These are phyloP conservation scores for Aspergillus sp. DNA, from an alignment of 2,329 filamentous ascomycete species.

Conservation along the genomic window DNA sequence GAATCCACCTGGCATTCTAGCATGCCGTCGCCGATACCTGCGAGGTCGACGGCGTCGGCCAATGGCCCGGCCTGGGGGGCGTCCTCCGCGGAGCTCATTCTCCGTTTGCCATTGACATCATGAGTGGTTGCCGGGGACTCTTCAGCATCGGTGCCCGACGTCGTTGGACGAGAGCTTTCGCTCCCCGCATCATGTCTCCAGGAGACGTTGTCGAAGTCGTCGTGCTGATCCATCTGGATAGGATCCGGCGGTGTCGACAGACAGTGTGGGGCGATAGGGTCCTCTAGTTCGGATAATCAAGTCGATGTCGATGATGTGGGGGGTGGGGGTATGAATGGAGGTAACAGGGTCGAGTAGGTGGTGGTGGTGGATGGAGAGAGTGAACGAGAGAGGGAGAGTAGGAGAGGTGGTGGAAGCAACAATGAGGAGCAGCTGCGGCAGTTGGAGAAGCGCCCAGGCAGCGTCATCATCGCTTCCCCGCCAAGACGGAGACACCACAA, in stretches of 20 bases:
- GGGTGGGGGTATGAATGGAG: neutral
- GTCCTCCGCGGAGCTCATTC: constrained; percentile 44
- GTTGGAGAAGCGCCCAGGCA: constrained; percentile 17
- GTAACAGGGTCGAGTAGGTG: neutral
- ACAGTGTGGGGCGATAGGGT: neutral
- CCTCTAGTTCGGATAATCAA: neutral
- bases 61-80: constrained; percentile 49
- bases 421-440: constrained; percentile 12
- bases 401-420: neutral
- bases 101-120: constrained; percentile 48
- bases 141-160: constrained; percentile 41
- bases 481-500: constrained; percentile 7
- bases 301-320: neutral
- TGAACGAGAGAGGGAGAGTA: constrained; percentile 3
- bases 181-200: constrained; percentile 66
- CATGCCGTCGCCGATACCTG: constrained; percentile 66
- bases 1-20: constrained; percentile 80
- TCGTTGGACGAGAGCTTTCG: constrained; percentile 41
- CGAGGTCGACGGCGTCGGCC: constrained; percentile 57
- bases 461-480: constrained; percentile 17
- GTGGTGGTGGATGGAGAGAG: constrained; percentile 3
- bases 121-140: constrained; percentile 32
- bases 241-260: constrained; percentile 4
- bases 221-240: constrained; percentile 47
- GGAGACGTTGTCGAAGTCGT: constrained; percentile 78